Evolutionary conservation across 306 rosid genomes (phyloP), one percentile per base, ranked within the genome.

Genomic region (Rosa persica): DNA sequence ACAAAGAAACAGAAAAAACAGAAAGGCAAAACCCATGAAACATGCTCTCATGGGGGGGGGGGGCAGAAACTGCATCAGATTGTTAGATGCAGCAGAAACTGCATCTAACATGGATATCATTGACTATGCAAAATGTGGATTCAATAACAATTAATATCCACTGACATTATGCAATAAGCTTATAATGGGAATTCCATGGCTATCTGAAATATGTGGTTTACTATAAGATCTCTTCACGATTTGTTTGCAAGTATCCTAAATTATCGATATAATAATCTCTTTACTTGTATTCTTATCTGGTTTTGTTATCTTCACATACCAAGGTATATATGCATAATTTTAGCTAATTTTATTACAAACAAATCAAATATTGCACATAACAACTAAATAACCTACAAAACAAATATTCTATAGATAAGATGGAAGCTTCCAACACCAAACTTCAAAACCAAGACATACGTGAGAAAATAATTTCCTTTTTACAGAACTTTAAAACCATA

Each of bases 201-300:
- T 67, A 67, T 66, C 22, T 64, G 17, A 4, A 62, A 30, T 4
- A 13, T 64, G 5, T 6, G 10, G 34, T 64, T 27, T 38, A 17
- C 19, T 8, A 52, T 34, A 72, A 4, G 1, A 5, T 51, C 36
- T 22, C 76, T 72, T 39, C 65, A 34, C 9, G 5, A 30, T 30
- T 30, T 30, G 36, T 30, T 30, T 30, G 3, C 36, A 2, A 30
- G 36, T 30, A 30, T 3, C 36, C 3, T 30, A 30, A 30, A 30
- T 3, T 30, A 30, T 3, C 3, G 36, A 3, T 30, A 30, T 30
- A 30, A 30, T 30, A 30, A 30, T 30, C 36, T 30, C 36, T 30
- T 30, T 94, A 94, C 2, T 13, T 69, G 13, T 6, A 23, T 69
- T 4, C 12, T 6, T 69, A 69, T 23, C 11, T 2, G 15, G 46